Evolutionary conservation across 2,329 filamentous ascomycete species (phyloP), one percentile per base, ranked within the genome.

Genomic region (Leptographium procerum): DNA sequence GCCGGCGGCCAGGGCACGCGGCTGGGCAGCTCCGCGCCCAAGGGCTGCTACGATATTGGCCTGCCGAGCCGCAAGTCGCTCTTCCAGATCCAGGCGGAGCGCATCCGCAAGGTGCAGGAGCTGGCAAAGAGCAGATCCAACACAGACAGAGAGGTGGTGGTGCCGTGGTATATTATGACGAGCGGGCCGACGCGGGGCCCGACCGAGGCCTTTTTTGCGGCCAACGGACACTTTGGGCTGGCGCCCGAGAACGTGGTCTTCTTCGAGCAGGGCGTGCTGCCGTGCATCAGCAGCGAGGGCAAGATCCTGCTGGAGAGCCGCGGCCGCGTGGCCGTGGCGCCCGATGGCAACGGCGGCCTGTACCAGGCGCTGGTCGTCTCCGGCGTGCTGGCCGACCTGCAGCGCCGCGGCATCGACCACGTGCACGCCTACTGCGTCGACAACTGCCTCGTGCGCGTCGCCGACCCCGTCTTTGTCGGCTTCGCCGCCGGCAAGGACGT

Each of bases 141-240:
- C 61, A 77, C 76, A 54, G 72, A 76, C 55, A n/a, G n/a, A n/a
- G 72, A 77, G 57, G 83, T 84, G 50, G 78, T 87, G 34, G 85
- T 97, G 48, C 94, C 94, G 14, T 99, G 94, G 94, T 99, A 99
- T 75, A 90, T 99, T 73, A 99, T 99, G 94, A 99, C 94, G 67
- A 96, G 90, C 68, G 94, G 94, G 5, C 94, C 94, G 52, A 99
- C 94, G 9, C 84, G 91, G 65, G 84, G 84, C 61, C 89, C 91
- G 47, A 99, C 94, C n/a, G 88, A 96, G 77, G 79, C 87, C 62
- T 99, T 94, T 78, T 97, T 99, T 73, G 76, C 88, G 70, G 80
- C 95, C 73, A 81, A 97, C 77, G 82, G 83, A 59, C 97, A 91
- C 78, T 99, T 99, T 71, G 94, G 94, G 7, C 76, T 99, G 61